Conservation (phyloP, 176 grass and related monocot species). For the Leersia perrieri region DNA sequence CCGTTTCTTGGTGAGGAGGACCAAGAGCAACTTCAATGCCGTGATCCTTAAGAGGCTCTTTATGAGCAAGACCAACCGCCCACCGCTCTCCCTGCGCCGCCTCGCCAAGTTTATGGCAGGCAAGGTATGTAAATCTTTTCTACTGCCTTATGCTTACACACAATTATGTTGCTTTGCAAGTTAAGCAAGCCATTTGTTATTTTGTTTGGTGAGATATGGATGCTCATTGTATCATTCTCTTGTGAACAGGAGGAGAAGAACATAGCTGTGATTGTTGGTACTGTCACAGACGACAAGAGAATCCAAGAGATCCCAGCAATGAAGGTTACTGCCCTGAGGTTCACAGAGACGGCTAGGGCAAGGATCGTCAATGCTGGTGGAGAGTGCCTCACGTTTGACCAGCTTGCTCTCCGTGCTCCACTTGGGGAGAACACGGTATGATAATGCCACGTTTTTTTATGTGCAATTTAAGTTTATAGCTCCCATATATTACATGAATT, state of each 20-base stretch:
- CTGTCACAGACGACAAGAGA: slow-evolving; percentile 84
- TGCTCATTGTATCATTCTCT: neutral
- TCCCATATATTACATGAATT: neutral
- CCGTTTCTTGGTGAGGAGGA: slow-evolving; percentile 75
- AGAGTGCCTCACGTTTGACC: slow-evolving; percentile 90
- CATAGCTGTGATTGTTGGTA: slow-evolving; percentile 83
- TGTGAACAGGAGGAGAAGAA: slow-evolving; percentile 47
- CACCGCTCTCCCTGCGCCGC: slow-evolving; percentile 65
- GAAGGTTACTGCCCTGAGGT: slow-evolving; percentile 79
- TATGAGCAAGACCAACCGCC: slow-evolving; percentile 85
- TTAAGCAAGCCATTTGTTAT: no score
- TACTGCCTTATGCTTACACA: neutral
- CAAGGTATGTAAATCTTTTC: slow-evolving; percentile 26
- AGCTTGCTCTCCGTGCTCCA: slow-evolving; percentile 77
- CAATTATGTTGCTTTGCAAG: no score
- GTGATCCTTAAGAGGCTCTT: slow-evolving; percentile 87
- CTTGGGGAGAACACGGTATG: slow-evolving; percentile 79
- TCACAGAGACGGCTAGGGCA: slow-evolving; percentile 77
- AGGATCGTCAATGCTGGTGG: slow-evolving; percentile 87
- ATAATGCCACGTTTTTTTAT: neutral
- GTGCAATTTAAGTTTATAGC: neutral
- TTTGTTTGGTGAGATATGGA: neutral
- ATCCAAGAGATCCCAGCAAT: slow-evolving; percentile 75
- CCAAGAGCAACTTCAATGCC: slow-evolving; percentile 71
- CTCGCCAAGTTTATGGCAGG: slow-evolving; percentile 70